phyloP scores from a whole-genome alignment of 2,329 filamentous ascomycete species.

The Aspergillus sp. region DNA sequence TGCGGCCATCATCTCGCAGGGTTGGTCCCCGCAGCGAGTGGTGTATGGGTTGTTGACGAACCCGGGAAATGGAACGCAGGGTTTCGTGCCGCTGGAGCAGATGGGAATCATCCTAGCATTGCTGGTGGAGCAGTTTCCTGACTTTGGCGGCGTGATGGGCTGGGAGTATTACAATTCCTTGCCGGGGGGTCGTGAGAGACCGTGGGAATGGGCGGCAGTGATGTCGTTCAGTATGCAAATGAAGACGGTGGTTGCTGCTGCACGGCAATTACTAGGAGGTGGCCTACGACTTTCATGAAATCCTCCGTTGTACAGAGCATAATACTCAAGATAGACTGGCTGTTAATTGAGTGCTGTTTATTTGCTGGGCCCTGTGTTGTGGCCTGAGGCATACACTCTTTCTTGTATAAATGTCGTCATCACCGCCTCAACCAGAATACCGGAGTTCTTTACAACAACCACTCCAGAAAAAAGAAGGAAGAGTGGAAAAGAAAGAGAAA shows the following conservation, averaged over 20 bases:
- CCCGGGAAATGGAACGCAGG: constrained; percentile 59
- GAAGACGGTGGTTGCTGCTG: constrained; percentile 29
- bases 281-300: constrained; percentile 23
- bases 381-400: not conserved
- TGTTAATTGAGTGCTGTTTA: not conserved
- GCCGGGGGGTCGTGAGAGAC: constrained; percentile 53
- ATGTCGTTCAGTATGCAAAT: constrained; percentile 50
- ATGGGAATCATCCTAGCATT: constrained; percentile 50
- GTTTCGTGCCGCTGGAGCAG: constrained; percentile 52
- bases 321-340: not conserved
- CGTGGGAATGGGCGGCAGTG: constrained; percentile 70
- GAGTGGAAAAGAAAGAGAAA: not conserved
- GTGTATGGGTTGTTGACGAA: constrained; percentile 77
- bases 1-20: constrained; percentile 39
- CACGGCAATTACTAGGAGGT: constrained; percentile 20
- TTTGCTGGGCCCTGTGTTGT: not conserved
- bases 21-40: constrained; percentile 65
- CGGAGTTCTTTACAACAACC: not conserved
- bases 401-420: constrained; percentile 5
- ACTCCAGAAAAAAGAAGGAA: not conserved
- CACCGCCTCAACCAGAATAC: not conserved
- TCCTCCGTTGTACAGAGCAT: constrained; percentile 6
- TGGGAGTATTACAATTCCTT: constrained; percentile 91
- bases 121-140: constrained; percentile 53
- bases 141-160: constrained; percentile 82